phyloP scores from a whole-genome alignment of 208 protist species.

The Phytomonas francai region DNA sequence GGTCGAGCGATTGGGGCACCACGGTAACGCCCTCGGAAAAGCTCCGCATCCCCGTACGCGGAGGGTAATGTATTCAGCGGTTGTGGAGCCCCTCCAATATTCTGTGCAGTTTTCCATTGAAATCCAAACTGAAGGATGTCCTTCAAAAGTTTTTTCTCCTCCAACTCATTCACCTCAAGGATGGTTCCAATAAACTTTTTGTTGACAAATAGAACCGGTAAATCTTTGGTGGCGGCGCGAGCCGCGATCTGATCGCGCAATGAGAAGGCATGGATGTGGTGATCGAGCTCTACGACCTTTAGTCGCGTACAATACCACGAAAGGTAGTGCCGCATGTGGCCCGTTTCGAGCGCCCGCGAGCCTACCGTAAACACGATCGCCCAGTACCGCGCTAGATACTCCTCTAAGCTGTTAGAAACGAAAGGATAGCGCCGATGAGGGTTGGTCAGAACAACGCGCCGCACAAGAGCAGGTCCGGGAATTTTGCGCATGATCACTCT shows the following conservation, averaged over 20 bases:
- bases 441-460: not conserved
- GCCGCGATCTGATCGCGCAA: slow-evolving; percentile 48
- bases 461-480: not conserved
- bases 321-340: slow-evolving; percentile 82
- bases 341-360: slow-evolving; percentile 60
- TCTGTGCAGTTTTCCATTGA: slow-evolving; percentile 63
- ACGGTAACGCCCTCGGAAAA: slow-evolving; percentile 77
- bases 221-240: slow-evolving; percentile 30
- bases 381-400: slow-evolving; percentile 77
- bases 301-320: slow-evolving; percentile 82
- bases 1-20: slow-evolving; percentile 58
- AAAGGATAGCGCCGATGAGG: slow-evolving; percentile 27
- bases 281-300: slow-evolving; percentile 83
- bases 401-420: slow-evolving; percentile 40
- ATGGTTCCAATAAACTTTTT: slow-evolving; percentile 70
- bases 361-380: slow-evolving; percentile 76
- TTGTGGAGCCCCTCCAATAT: slow-evolving; percentile 23
- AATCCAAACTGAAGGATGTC: slow-evolving; percentile 88
- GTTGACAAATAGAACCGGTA: slow-evolving; percentile 85
- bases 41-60: slow-evolving; percentile 61
- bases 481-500: not conserved
- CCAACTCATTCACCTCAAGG: slow-evolving; percentile 48
- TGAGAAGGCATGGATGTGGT: slow-evolving; percentile 53
- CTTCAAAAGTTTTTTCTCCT: slow-evolving; percentile 67
- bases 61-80: slow-evolving; percentile 53